Percentiles rank a stretch among this genome's conserved stretches.
phyloP scores from a whole-genome alignment of 306 rosid species.

The Quercus glauca region DNA sequence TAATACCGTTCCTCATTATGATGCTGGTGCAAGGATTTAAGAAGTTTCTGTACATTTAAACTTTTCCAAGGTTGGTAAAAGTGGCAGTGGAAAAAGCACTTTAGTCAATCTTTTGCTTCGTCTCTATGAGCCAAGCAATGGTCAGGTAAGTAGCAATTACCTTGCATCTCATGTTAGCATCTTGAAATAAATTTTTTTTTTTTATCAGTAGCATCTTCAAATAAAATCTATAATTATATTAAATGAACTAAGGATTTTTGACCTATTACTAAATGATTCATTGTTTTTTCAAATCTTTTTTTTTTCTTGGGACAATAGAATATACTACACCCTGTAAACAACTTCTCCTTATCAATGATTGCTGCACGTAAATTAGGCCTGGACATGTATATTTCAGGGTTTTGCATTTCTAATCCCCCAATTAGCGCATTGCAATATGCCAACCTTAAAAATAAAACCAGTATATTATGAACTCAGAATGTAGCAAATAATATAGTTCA shows the following conservation, averaged over 20 bases:
- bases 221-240: neutral
- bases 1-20: constrained; percentile 5
- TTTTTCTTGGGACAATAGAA: neutral
- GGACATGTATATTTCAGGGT: too few relatives aligned
- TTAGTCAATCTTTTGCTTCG: constrained; percentile 47
- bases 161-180: neutral
- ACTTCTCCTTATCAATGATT: neutral
- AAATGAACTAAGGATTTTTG: neutral
- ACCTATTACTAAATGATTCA: neutral
- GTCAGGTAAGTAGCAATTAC: constrained; percentile 32
- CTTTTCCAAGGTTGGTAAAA: constrained; percentile 39
- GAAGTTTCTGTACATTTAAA: constrained; percentile 16
- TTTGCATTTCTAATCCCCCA: too few relatives aligned
- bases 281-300: neutral
- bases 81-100: constrained; percentile 51
- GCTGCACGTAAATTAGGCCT: too few relatives aligned
- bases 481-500: too few relatives aligned
- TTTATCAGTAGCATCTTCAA: neutral
- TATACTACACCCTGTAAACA: neutral
- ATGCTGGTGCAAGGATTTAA: constrained; percentile 9
- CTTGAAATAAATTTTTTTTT: neutral
- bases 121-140: constrained; percentile 42
- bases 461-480: too few relatives aligned
- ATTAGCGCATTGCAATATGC: too few relatives aligned
- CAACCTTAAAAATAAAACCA: too few relatives aligned